phyloP scores from a whole-genome alignment of 106 monocot genomes.

The Alisma plantagoaquatica region DNA sequence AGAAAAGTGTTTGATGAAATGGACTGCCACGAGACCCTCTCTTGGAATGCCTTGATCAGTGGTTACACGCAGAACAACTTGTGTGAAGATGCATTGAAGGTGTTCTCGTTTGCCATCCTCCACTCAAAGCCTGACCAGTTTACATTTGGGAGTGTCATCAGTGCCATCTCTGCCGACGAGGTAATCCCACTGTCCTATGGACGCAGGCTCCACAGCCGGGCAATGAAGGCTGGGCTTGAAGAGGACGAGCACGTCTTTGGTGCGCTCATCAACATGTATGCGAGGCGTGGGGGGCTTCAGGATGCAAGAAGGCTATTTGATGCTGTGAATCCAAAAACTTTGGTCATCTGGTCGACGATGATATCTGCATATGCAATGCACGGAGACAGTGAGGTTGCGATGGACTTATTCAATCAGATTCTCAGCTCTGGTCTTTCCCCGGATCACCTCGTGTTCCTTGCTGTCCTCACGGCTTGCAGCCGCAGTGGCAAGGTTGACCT shows the following conservation, averaged over 20 bases:
- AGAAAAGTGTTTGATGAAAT: constrained; percentile 60
- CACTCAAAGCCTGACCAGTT: constrained; percentile 50
- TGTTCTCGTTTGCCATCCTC: constrained; percentile 37
- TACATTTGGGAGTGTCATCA: constrained; percentile 69
- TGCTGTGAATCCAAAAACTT: constrained; percentile 33
- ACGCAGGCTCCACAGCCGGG: constrained; percentile 44
- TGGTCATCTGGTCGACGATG: constrained; percentile 70
- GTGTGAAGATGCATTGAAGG: constrained; percentile 39
- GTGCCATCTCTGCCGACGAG: constrained; percentile 41
- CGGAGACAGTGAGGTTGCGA: constrained; percentile 43
- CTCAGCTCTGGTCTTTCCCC: constrained; percentile 27
- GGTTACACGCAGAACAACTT: constrained; percentile 58
- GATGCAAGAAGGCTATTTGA: constrained; percentile 51
- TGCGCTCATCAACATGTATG: constrained; percentile 44
- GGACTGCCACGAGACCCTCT: constrained; percentile 22
- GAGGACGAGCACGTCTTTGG: constrained; percentile 39
- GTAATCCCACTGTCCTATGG: constrained; percentile 46
- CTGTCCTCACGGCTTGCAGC: constrained; percentile 64
- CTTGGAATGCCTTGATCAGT: constrained; percentile 75
- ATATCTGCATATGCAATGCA: constrained; percentile 69
- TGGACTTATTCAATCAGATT: constrained; percentile 51
- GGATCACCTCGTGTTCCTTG: constrained; percentile 57
- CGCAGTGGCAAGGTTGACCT: constrained; percentile 49
- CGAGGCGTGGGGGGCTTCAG: constrained; percentile 46
- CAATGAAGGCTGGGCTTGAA: constrained; percentile 45